Evolutionary conservation across 2,329 filamentous ascomycete genomes (phyloP).

Genomic region (Penicillium sp.): DNA sequence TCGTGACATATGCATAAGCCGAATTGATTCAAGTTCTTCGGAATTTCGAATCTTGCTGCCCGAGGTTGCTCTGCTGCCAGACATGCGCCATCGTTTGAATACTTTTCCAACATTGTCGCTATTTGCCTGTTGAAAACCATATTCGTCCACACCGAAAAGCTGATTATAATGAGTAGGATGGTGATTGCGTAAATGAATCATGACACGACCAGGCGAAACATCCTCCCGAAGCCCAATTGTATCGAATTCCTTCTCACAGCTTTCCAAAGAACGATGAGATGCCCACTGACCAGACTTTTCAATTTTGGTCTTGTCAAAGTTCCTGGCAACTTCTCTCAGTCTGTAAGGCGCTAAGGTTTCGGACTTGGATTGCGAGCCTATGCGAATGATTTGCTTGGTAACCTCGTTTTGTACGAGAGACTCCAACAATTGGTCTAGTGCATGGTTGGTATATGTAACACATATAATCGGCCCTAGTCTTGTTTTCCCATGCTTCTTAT

Average conservation of each 20-base stretch:
- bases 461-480: slow-evolving; percentile 46
- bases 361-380: slow-evolving; percentile 55
- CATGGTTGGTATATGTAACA: slow-evolving; percentile 52
- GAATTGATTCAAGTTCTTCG: background rate
- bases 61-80: background rate
- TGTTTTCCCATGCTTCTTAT: slow-evolving; percentile 22
- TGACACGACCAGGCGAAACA: background rate
- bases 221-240: background rate
- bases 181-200: background rate
- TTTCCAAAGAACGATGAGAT: background rate
- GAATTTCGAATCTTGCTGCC: background rate
- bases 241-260: background rate
- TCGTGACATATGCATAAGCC: background rate
- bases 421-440: slow-evolving; percentile 49
- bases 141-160: background rate
- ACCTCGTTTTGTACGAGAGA: background rate
- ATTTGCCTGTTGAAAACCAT: background rate
- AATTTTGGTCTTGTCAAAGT: background rate
- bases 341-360: slow-evolving; percentile 50
- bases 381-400: slow-evolving; percentile 51
- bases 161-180: slow-evolving; percentile 1
- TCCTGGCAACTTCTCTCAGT: slow-evolving; percentile 33
- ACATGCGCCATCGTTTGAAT: background rate
- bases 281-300: background rate
- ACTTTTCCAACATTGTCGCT: background rate